A percentile compares a stretch with the other conserved stretches of the same genome.
Evolutionary conservation across 768 basidiomycete genomes (phyloP).

Genomic region (Russula emetica): DNA sequence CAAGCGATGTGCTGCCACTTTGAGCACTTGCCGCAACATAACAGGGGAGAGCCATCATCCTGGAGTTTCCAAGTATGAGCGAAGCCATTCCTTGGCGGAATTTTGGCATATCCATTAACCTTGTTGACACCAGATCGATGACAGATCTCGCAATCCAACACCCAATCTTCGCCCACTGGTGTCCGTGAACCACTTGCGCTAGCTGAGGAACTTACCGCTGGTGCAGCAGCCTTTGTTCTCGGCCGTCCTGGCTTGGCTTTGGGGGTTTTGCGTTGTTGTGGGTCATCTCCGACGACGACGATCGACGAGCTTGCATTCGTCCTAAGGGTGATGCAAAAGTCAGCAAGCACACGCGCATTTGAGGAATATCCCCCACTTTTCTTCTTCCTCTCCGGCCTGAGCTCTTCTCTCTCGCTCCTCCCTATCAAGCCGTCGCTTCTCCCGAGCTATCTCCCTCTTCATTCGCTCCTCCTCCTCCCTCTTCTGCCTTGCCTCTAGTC

Average conservation of each 20-base stretch:
- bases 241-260: constrained; percentile 17
- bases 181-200: constrained; percentile 47
- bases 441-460: constrained; percentile 55
- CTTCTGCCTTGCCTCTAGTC: constrained; percentile 41
- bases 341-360: background rate
- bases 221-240: constrained; percentile 23
- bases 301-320: constrained; percentile 14
- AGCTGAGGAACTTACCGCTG: constrained; percentile 32
- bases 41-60: constrained; percentile 77
- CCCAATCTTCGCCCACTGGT: constrained; percentile 67
- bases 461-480: constrained; percentile 40
- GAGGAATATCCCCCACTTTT: constrained; percentile 13
- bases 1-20: constrained; percentile 91
- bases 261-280: constrained; percentile 1
- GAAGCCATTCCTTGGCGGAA: background rate
- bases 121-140: constrained; percentile 64
- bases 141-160: constrained; percentile 86
- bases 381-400: constrained; percentile 24
- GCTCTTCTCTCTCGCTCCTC: constrained; percentile 31
- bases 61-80: constrained; percentile 33
- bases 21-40: constrained; percentile 76
- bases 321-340: constrained; percentile 1
- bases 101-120: constrained; percentile 42
- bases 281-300: constrained; percentile 18
- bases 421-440: constrained; percentile 41